Evolutionary conservation across 2,329 filamentous ascomycete genomes (phyloP), one percentile per base, ranked within the genome.

Genomic region (Falciphora oryzae): DNA sequence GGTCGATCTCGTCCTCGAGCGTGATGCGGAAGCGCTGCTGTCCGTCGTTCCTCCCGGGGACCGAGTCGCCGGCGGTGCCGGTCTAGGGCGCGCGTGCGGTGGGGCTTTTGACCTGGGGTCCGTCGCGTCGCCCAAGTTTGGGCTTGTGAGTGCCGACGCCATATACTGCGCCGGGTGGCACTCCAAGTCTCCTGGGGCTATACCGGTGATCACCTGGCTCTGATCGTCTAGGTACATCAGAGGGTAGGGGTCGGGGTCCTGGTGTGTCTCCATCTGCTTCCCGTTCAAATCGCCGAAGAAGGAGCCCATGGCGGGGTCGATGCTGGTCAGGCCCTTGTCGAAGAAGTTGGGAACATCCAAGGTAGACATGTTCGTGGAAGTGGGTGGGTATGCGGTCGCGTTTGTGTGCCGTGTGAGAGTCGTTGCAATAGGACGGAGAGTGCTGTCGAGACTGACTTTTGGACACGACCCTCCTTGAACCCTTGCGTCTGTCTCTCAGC

Each of bases 151-250:
- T 28, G 57, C 6, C 11, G 57, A 14, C 16, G 16, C 18, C 25
- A 31, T 29, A 11, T 29, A 58, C 25, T 29, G 27, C 11, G n/a
- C 28, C 27, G 29, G 57, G 11, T 28, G 25, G 57, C 6, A 3
- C 5, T 16, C 25, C 14, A 27, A 16, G 27, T 31, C 57, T 16
- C 25, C 57, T 29, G 14, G 27, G 25, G 14, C 5, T 6, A 29
- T 6, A 2, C 57, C 57, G 4, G 25, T 29, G n/a, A 25, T 25
- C 14, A 11, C n/a, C 16, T 58, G 25, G 57, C 25, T 58, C 16
- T 60, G 58, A 2, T 14, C 29, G 27, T 60, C 58, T 14, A 38
- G 58, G 58, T 31, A 60, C 31, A n/a, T 35, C 58, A 60, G 58
- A 31, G 22, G 58, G 22, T 60, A 60, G 14, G 29, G 58, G 57